Evolutionary conservation across 768 basidiomycete species (phyloP).

Genomic region (Termitomyces sp.): DNA sequence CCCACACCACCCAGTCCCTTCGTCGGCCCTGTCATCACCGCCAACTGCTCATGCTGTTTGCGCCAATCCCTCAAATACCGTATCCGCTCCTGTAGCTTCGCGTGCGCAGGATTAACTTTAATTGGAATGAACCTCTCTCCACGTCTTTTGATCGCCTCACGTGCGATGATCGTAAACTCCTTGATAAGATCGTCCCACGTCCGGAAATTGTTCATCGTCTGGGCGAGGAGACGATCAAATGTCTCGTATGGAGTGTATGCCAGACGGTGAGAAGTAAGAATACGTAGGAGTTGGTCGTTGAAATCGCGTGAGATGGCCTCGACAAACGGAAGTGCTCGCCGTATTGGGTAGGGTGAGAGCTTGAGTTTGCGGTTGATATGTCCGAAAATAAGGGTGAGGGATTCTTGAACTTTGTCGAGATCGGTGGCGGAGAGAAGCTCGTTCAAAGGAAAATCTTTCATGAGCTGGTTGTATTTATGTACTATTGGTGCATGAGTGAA

Average conservation of each 20-base stretch:
- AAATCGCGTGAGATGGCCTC: conserved; percentile 98
- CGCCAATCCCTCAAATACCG: conserved; percentile 89
- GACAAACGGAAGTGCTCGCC: conserved; percentile 91
- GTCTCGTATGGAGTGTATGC: conserved; percentile 94
- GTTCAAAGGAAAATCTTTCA: conserved; percentile 99
- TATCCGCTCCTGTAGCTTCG: conserved; percentile 84
- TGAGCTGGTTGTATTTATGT: conserved; percentile 96
- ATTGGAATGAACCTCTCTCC: conserved; percentile 94
- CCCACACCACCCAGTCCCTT: conserved; percentile 75
- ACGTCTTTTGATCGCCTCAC: conserved; percentile 89
- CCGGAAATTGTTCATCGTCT: conserved; percentile 74
- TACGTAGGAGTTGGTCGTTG: conserved; percentile 89
- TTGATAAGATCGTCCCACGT: conserved; percentile 91
- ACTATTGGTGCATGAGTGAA: conserved; percentile 41
- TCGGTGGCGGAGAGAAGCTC: conserved; percentile 96
- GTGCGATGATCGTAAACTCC: conserved; percentile 88
- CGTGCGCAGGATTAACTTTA: conserved; percentile 89
- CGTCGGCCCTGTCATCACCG: conserved; percentile 95
- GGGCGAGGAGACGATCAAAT: conserved; percentile 81
- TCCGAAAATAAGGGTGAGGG: conserved; percentile 79
- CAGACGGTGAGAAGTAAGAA: conserved; percentile 86
- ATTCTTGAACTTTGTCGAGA: conserved; percentile 91
- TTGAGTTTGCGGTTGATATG: conserved; percentile 96
- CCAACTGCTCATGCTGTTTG: conserved; percentile 96
- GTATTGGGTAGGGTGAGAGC: conserved; percentile 95